Base-by-base conservation (phyloP, 768 basidiomycete species). In the Boletus coccyginus region DNA sequence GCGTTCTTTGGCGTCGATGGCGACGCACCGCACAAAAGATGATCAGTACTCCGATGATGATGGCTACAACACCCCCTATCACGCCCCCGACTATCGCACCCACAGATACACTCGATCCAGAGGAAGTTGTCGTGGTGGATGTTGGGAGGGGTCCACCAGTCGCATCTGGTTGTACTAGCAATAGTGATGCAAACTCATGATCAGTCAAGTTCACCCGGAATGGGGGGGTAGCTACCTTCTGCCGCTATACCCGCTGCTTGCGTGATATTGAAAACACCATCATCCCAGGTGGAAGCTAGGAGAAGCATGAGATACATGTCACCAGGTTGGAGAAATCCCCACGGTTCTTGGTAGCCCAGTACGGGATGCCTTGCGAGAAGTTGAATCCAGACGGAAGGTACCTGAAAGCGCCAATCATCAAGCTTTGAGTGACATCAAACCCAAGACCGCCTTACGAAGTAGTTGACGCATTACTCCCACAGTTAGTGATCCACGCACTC, bases 301-400 rank as follows among this genome's bases (percentile, higher is more conserved):
- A 45, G 8, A 44, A 36, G 2, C 11, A 16, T 61, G 43, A 64
- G 50, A 32, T n/a, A 42, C 14, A 39, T 1, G 39, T 21, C 9
- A 21, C 11, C 7, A 33, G 7, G 13, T 41, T 24, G 1, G 14
- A 42, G 19, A 47, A 40, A 48, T 32, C 41, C 62, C 35, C 40
- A 70, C 69, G 68, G 24, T 71, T 60, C 38, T 48, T 60, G 12
- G 56, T 31, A 5, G 69, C 62, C 60, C 62, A 70, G 48, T 41
- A 66, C 1, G 69, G 69, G 44, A 70, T 64, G 9, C 60, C 42
- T 32, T 55, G 38, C 6, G 68, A 50, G 17, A 62, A 7, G 2
- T 12, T 40, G 33, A 50, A 40, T 7, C 57, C 60, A 27, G 53
- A 38, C 33, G 66, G 68, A 52, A 70, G 57, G 31, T 71, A 70